Percentiles rank a stretch among this genome's conserved stretches.
Evolutionary conservation across 2,329 filamentous ascomycete genomes (phyloP).

Genomic region (Botrytis deweyae): DNA sequence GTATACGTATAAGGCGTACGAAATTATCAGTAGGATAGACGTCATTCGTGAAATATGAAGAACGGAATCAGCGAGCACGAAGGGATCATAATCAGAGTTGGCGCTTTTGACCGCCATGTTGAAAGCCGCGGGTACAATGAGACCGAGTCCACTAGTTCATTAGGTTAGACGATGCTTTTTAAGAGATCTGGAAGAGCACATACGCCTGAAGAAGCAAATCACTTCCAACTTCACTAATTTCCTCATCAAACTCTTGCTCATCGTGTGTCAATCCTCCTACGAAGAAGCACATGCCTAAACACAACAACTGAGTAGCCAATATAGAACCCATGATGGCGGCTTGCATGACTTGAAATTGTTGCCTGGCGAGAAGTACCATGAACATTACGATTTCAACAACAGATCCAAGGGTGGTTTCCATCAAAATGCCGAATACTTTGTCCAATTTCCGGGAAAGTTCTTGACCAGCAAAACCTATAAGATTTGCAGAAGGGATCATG

Average conservation of each 20-base stretch:
- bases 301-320: conserved; percentile 77
- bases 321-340: conserved; percentile 83
- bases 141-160: conserved; percentile 46
- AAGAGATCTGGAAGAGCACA: conserved; percentile 38
- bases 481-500: conserved; percentile 74
- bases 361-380: conserved; percentile 62
- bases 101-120: conserved; percentile 43
- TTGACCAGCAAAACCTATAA: conserved; percentile 72
- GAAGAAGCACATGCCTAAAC: conserved; percentile 78
- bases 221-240: conserved; percentile 75
- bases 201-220: conserved; percentile 76
- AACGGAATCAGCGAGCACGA: conserved; percentile 51
- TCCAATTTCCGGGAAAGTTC: conserved; percentile 73
- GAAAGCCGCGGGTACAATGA: conserved; percentile 49
- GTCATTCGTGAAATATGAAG: conserved; percentile 69
- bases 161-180: conserved; percentile 1
- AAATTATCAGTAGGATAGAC: conserved; percentile 66
- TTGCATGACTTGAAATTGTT: conserved; percentile 68
- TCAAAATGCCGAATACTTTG: conserved; percentile 65
- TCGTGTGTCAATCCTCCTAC: conserved; percentile 68
- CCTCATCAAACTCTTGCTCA: conserved; percentile 70
- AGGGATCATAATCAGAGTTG: conserved; percentile 30
- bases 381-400: conserved; percentile 82
- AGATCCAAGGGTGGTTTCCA: conserved; percentile 65
- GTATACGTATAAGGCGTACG: conserved; percentile 65